Base-by-base conservation (phyloP, 2,329 filamentous ascomycete species). In the Microcera coccophila region DNA sequence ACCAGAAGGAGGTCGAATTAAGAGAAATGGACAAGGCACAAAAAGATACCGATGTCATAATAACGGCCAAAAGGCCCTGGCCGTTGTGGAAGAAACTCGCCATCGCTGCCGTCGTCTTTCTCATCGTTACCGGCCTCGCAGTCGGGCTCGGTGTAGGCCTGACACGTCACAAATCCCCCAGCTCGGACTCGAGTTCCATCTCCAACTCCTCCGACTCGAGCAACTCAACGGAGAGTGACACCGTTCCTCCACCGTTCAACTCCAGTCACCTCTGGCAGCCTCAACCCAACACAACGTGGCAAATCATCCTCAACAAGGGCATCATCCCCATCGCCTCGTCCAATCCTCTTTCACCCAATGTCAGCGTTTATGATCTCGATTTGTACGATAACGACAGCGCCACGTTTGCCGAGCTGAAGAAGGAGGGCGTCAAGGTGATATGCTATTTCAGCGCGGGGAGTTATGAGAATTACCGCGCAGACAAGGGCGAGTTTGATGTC, bases 361-460 rank as follows among this genome's bases (percentile, higher is more conserved):
- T 79, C 1, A 65, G 69, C 4, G 66, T 84, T 32, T 68, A 59
- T 44, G 65, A 69, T 47, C 40, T 81, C 1, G 69, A 74, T 11
- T 63, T 84, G 34, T 84, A 76, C 60, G 81, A 84, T 59, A 81
- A 69, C 52, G 39, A 57, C 19, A 48, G 43, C 2, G 39, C 49
- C 12, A 62, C 61, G 2, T 59, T 85, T 44, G 71, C 79, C 46
- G 67, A 81, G 11, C 80, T 83, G 60, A 68, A 74, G 43, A 78
- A 75, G 38, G 61, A 66, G 5, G 75, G 73, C 8, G 77, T 77
- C 57, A 80, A 76, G 48, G 77, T 87, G 41, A 82, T 88, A 45
- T 89, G 85, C 68, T 89, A 89, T 65, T 88, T 88, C 67, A 84
- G 79, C 39, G 83, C 82, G 0, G 85, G 85, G 1, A 82, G 78